Evolutionary conservation across 1,139 yeast genomes (phyloP), one percentile per base, ranked within the genome.

Genomic region (Lodderomyces theae): DNA sequence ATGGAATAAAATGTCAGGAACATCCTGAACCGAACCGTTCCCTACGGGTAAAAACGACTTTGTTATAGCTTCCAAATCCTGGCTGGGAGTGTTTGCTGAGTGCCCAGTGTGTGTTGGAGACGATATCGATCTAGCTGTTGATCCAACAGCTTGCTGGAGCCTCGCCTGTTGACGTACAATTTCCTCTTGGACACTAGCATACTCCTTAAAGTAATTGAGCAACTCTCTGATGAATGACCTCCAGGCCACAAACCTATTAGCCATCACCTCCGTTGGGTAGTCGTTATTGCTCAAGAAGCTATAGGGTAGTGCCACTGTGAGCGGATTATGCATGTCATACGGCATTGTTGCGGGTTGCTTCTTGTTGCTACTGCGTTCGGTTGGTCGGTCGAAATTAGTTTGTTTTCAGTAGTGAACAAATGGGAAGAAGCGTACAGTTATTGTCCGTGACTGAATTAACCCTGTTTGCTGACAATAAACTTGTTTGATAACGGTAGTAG

Each of bases 241-340:
- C 97, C 97, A 92, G 3, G 95, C 84, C 37, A 82, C 77, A 58
- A 90, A 88, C 49, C 98, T 72, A 30, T 78, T 75, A 3, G 96
- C 94, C 51, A 92, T 69, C 6, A 86, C 78, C 47, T 89, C 97
- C 1, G 97, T 88, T 11, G 97, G 97, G 54, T 79, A 61, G 32
- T 67, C 72, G 30, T 56, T 55, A 13, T 55, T 58, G 22, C 51
- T 46, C 35, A 53, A 41, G 49, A 69, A 69, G 28, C 54, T 54
- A 52, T 65, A 63, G n/a, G 74, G 74, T 42, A 69, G 58, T 24
- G 60, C 50, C 18, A 69, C 70, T 43, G 64, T 64, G 50, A 68
- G 58, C 11, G 74, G 74, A 49, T 67, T 69, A 31, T 47, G 51
- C 13, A 38, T 32, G 37, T 48, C 51, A 22, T 41, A 48, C 16